Conservation (phyloP, 2,329 filamentous ascomycete species). For the Harringtonia lauricola region DNA sequence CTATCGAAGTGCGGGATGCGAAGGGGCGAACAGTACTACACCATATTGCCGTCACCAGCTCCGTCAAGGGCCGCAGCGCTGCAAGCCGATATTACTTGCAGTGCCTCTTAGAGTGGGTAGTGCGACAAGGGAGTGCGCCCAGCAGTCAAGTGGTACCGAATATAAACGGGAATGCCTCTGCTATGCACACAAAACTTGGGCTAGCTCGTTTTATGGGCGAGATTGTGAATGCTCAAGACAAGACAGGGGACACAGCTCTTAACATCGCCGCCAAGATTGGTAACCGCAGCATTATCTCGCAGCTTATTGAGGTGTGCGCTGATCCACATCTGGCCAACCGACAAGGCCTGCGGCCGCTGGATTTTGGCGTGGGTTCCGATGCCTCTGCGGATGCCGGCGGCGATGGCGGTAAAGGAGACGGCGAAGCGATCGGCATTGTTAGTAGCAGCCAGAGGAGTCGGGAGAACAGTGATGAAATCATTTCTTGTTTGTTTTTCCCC, state of each 20-base stretch:
- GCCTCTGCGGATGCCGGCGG: slow-evolving; percentile 31
- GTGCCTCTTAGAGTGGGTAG: slow-evolving; percentile 86
- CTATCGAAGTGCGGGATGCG: slow-evolving; percentile 82
- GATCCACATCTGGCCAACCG: slow-evolving; percentile 88
- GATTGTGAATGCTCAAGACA: slow-evolving; percentile 92
- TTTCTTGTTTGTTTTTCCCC: slow-evolving; percentile 51
- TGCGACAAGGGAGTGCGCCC: slow-evolving; percentile 56
- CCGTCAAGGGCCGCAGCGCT: slow-evolving; percentile 82
- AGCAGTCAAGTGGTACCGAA: slow-evolving; percentile 26
- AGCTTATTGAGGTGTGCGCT: slow-evolving; percentile 87
- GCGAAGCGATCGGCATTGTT: slow-evolving; percentile 32
- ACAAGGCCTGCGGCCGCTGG: slow-evolving; percentile 77
- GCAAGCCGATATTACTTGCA: slow-evolving; percentile 95
- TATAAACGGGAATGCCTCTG: slow-evolving; percentile 10
- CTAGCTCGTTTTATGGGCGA: slow-evolving; percentile 92
- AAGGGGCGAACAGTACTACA: slow-evolving; percentile 88
- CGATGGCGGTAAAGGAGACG: slow-evolving; percentile 26
- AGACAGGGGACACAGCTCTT: slow-evolving; percentile 85
- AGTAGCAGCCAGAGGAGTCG: slow-evolving; percentile 44
- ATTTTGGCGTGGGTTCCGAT: slow-evolving; percentile 82
- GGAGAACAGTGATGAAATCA: slow-evolving; percentile 70
- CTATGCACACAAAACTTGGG: slow-evolving; percentile 56
- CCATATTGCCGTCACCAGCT: slow-evolving; percentile 91
- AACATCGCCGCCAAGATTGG: slow-evolving; percentile 90
- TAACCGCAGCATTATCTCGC: slow-evolving; percentile 91